These are phyloP conservation scores for Phascolomyces articulosus DNA, from an alignment of 371 early-diverging fungal genomes.

Conservation along the genomic window DNA sequence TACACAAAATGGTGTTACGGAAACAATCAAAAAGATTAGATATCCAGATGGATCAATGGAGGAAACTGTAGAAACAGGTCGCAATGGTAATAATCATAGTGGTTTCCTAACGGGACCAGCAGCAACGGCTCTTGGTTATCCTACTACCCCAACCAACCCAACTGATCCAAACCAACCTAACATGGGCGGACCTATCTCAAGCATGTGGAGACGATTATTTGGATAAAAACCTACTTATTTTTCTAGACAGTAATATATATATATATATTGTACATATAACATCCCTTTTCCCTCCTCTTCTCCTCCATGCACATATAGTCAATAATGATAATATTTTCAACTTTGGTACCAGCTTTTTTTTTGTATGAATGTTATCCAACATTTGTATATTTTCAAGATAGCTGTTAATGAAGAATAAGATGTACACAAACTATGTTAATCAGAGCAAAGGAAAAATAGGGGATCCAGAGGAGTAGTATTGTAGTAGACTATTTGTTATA, in stretches of 20 bases:
- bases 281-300: neutral
- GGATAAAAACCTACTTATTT: neutral
- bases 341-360: too few relatives aligned
- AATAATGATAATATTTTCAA: too few relatives aligned
- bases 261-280: neutral
- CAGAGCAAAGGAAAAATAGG: too few relatives aligned
- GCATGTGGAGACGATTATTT: slow-evolving; percentile 17
- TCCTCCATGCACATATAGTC: too few relatives aligned
- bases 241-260: neutral
- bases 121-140: neutral
- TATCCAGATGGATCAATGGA: slow-evolving; percentile 42
- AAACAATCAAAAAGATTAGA: slow-evolving; percentile 31
- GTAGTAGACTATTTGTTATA: too few relatives aligned
- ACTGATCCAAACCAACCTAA: neutral
- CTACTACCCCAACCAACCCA: neutral
- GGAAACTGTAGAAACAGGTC: slow-evolving; percentile 30
- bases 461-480: too few relatives aligned
- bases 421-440: too few relatives aligned
- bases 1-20: slow-evolving; percentile 37
- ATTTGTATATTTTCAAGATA: too few relatives aligned
- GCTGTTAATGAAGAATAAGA: too few relatives aligned
- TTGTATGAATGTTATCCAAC: too few relatives aligned
- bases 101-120: neutral
- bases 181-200: neutral
- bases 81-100: neutral